These are phyloP conservation scores for Pleurotus pulmonarius DNA, from an alignment of 768 basidiomycete genomes.

Conservation along the genomic window DNA sequence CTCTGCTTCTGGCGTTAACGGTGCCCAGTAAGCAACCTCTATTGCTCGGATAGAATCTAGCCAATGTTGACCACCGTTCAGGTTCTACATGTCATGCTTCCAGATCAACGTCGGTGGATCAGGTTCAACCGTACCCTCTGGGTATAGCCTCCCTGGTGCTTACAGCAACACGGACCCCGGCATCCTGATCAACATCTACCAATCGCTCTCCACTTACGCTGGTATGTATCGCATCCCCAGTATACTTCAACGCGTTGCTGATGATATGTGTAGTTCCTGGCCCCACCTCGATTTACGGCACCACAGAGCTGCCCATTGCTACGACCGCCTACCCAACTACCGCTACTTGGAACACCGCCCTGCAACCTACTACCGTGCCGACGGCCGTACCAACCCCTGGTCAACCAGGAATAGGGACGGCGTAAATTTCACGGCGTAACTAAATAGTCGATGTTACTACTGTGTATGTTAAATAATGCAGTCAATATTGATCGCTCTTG, in stretches of 20 bases:
- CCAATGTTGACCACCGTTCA: slow-evolving; percentile 4
- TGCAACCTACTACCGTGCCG: slow-evolving; percentile 42
- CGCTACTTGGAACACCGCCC: slow-evolving; percentile 47
- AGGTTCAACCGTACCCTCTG: slow-evolving; percentile 32
- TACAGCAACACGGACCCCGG: slow-evolving; percentile 33
- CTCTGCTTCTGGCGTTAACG: slow-evolving; percentile 33
- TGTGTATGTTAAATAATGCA: no score
- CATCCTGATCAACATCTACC: slow-evolving; percentile 49
- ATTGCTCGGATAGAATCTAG: not conserved
- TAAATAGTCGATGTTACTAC: no score
- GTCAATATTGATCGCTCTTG: no score
- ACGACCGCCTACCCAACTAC: slow-evolving; percentile 40
- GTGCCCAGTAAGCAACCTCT: slow-evolving; percentile 27
- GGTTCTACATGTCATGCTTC: slow-evolving; percentile 44
- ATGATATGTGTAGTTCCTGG: slow-evolving; percentile 34
- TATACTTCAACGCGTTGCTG: not conserved
- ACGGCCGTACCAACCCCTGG: slow-evolving; percentile 25
- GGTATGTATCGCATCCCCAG: slow-evolving; percentile 21
- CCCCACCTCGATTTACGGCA: slow-evolving; percentile 36
- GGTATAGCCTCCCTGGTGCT: slow-evolving; percentile 40
- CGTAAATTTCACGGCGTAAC: not conserved
- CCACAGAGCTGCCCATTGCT: slow-evolving; percentile 34
- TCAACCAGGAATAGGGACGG: slow-evolving; percentile 11
- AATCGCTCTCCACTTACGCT: slow-evolving; percentile 32
- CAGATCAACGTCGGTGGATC: slow-evolving; percentile 31